These are phyloP conservation scores for Geoglossum glabrum DNA, from an alignment of 495 filamentous ascomycete genomes.

Conservation along the genomic window DNA sequence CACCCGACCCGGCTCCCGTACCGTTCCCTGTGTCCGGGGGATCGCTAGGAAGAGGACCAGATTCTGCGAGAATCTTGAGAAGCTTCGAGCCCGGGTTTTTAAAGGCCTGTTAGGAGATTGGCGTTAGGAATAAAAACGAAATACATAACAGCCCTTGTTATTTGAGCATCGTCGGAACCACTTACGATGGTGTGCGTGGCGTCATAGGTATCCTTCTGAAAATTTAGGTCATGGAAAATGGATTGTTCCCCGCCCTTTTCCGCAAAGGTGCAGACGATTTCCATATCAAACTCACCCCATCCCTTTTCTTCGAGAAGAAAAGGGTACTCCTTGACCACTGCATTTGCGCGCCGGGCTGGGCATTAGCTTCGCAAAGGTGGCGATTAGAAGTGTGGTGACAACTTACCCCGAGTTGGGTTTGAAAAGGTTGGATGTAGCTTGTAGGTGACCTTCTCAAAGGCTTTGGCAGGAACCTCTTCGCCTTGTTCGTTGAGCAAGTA, in stretches of 20 bases:
- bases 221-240: conserved; percentile 82
- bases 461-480: conserved; percentile 45
- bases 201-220: conserved; percentile 62
- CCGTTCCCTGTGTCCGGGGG: conserved; percentile 18
- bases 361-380: neutral
- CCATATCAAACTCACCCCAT: conserved; percentile 98
- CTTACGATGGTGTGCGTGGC: conserved; percentile 56
- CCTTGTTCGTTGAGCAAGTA: conserved; percentile 38
- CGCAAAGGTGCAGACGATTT: conserved; percentile 55
- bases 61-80: conserved; percentile 50
- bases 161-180: conserved; percentile 6
- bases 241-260: conserved; percentile 71
- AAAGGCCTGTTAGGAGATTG: conserved; percentile 36
- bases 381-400: neutral
- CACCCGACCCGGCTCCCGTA: conserved; percentile 4
- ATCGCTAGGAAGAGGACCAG: conserved; percentile 64
- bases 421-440: conserved; percentile 86
- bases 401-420: conserved; percentile 58
- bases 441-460: conserved; percentile 84
- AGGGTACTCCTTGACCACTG: conserved; percentile 63
- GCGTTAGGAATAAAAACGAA: neutral
- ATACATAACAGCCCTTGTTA: neutral
- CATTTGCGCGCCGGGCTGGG: no score
- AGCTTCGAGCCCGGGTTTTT: conserved; percentile 79
- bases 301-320: conserved; percentile 85